Percentiles rank a stretch among this genome's conserved stretches.
phyloP scores from a whole-genome alignment of 768 basidiomycete genomes.

The Pleurotus sapidus region DNA sequence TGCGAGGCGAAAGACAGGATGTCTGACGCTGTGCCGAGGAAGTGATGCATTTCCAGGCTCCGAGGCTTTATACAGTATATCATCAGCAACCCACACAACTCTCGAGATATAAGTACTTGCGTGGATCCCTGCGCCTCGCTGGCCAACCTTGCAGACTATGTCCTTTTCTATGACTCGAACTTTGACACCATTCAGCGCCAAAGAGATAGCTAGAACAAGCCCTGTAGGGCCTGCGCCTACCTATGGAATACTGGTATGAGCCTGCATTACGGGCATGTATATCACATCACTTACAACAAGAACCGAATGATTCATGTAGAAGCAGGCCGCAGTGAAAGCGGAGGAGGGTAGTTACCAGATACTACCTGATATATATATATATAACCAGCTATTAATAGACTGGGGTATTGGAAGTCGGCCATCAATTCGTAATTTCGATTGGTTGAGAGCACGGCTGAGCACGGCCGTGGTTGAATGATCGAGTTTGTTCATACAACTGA shows the following conservation, averaged over 20 bases:
- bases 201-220: slow-evolving; percentile 36
- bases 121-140: slow-evolving; percentile 37
- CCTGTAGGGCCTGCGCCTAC: slow-evolving; percentile 47
- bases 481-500: no score
- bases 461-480: no score
- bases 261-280: neutral
- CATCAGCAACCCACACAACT: neutral
- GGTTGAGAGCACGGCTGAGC: no score
- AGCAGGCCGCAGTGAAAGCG: no score
- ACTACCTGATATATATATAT: no score
- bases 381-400: no score
- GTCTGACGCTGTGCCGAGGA: neutral
- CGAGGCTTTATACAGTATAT: neutral
- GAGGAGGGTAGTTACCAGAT: no score
- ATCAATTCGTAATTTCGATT: no score
- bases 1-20: neutral
- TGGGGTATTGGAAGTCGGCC: no score
- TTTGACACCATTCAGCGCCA: slow-evolving; percentile 41
- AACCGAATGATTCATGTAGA: neutral
- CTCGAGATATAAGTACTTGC: slow-evolving; percentile 14
- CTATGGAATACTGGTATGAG: slow-evolving; percentile 18
- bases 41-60: neutral
- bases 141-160: slow-evolving; percentile 27
- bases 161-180: slow-evolving; percentile 52
- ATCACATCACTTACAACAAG: neutral